These are phyloP conservation scores for Isoetes taiwanensis DNA, from an alignment of 75 land plant genomes.

Conservation along the genomic window DNA sequence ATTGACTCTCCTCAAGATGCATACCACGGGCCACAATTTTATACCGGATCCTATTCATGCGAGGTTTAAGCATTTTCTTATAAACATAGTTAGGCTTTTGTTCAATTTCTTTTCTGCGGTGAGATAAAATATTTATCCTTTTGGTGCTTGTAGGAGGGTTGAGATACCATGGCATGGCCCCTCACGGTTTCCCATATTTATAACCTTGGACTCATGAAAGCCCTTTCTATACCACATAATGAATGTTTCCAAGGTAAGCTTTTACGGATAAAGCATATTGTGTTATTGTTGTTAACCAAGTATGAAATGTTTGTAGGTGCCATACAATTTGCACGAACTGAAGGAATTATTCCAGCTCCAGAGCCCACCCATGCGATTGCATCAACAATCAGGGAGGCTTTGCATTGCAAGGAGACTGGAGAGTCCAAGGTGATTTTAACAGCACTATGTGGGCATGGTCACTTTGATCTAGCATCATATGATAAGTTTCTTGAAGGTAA, in stretches of 20 bases:
- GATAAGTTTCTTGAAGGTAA: conserved; percentile 68
- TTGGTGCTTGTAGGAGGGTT: conserved; percentile 74
- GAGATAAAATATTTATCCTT: too few relatives aligned
- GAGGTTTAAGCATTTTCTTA: too few relatives aligned
- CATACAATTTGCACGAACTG: conserved; percentile 65
- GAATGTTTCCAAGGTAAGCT: conserved; percentile 79
- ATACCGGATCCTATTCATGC: conserved; percentile 97
- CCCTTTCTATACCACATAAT: conserved; percentile 60
- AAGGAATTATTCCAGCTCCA: conserved; percentile 85
- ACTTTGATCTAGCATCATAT: conserved; percentile 76
- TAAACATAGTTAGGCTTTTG: too few relatives aligned
- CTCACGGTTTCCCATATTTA: conserved; percentile 77
- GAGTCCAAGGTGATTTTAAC: conserved; percentile 68
- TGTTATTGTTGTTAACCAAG: neutral
- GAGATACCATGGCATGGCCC: conserved; percentile 98
- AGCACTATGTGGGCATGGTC: conserved; percentile 94
- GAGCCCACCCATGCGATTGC: conserved; percentile 96
- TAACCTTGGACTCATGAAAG: conserved; percentile 74
- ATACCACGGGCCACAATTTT: conserved; percentile 88
- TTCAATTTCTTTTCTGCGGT: too few relatives aligned
- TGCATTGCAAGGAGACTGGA: conserved; percentile 63
- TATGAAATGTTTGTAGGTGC: conserved; percentile 38
- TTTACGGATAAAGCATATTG: neutral
- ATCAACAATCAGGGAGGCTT: conserved; percentile 79
- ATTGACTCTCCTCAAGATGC: conserved; percentile 91